These are phyloP conservation scores for Cyberlindnera veronae DNA, from an alignment of 805 yeast species.

Conservation along the genomic window DNA sequence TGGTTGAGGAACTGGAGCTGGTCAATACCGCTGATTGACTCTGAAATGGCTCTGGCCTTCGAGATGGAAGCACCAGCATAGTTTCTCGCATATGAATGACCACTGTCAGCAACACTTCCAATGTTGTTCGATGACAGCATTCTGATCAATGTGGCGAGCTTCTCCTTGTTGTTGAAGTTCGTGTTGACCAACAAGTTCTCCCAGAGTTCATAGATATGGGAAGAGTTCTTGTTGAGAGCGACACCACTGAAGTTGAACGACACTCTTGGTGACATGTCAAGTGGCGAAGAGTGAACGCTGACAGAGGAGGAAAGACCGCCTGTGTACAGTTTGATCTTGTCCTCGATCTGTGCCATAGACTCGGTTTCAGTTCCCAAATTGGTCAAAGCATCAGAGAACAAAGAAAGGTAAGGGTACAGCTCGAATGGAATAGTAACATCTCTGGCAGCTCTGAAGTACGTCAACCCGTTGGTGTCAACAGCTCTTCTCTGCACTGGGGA, in stretches of 20 bases:
- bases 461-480: constrained; percentile 77
- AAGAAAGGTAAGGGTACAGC: constrained; percentile 65
- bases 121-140: constrained; percentile 73
- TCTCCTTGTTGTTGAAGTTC: constrained; percentile 62
- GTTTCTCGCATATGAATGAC: constrained; percentile 78
- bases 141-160: constrained; percentile 69
- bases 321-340: constrained; percentile 73
- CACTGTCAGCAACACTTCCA: constrained; percentile 78
- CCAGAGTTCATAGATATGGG: constrained; percentile 62
- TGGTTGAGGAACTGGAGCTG: constrained; percentile 70
- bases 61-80: constrained; percentile 64
- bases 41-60: constrained; percentile 55
- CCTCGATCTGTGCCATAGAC: constrained; percentile 78
- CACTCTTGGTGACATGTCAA: constrained; percentile 46
- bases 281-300: constrained; percentile 53
- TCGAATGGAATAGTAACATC: constrained; percentile 58
- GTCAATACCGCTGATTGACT: constrained; percentile 67
- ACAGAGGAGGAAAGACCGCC: constrained; percentile 78
- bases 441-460: constrained; percentile 70
- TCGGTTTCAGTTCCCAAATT: constrained; percentile 78
- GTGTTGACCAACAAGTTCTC: constrained; percentile 65
- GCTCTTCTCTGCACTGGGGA: constrained; percentile 40
- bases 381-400: constrained; percentile 76
- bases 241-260: constrained; percentile 62
- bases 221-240: constrained; percentile 62